Conservation (phyloP, 805 yeast genomes). For the Cyberlindnera americana region DNA sequence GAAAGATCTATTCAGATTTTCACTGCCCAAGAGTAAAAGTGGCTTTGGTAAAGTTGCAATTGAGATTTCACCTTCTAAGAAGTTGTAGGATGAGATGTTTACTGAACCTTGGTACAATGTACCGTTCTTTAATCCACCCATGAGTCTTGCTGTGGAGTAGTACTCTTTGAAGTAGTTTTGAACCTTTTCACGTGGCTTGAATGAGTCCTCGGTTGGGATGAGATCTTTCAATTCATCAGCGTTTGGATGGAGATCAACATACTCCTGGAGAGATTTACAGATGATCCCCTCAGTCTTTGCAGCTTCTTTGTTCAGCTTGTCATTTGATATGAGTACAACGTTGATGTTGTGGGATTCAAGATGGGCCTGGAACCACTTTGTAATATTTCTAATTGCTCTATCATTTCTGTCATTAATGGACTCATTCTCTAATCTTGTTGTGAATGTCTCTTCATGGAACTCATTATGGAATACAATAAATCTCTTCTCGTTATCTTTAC, state of each 20-base stretch:
- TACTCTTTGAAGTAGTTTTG: constrained; percentile 62
- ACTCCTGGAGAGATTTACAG: constrained; percentile 62
- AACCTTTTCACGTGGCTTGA: constrained; percentile 19
- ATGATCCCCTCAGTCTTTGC: constrained; percentile 51
- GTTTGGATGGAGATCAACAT: constrained; percentile 66
- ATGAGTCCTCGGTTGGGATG: constrained; percentile 55
- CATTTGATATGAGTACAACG: constrained; percentile 70
- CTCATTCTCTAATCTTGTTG: constrained; percentile 58
- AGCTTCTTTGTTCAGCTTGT: constrained; percentile 56
- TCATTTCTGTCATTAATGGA: constrained; percentile 87
- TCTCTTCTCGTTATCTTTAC: constrained; percentile 73
- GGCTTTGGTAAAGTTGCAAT: constrained; percentile 77
- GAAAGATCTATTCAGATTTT: constrained; percentile 84
- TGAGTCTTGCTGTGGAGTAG: constrained; percentile 72
- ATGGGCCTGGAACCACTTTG: constrained; percentile 71
- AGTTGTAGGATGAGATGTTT: constrained; percentile 79
- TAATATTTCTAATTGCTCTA: constrained; percentile 76
- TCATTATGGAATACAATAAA: constrained; percentile 93
- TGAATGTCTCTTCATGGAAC: constrained; percentile 68
- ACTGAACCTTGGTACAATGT: constrained; percentile 83
- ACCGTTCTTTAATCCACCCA: constrained; percentile 90
- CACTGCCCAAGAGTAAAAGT: constrained; percentile 74
- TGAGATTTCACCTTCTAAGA: constrained; percentile 79
- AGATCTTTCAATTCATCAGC: constrained; percentile 73
- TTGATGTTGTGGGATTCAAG: constrained; percentile 40